phyloP scores from a whole-genome alignment of 805 yeast genomes.

The Starmerella stellata region DNA sequence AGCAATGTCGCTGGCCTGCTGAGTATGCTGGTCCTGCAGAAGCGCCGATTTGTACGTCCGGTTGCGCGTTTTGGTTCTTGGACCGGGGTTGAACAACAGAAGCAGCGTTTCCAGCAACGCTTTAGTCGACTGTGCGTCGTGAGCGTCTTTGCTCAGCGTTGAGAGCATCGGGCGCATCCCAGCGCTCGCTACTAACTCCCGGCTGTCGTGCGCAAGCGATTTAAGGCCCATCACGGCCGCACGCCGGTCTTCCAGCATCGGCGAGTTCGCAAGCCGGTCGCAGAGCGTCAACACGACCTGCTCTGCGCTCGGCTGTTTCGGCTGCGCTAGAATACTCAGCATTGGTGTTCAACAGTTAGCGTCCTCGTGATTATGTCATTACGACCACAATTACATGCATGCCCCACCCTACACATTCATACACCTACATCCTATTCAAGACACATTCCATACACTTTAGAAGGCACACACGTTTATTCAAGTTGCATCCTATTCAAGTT shows the following conservation, averaged over 20 bases:
- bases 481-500: too few relatives aligned
- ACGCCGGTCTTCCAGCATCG: slow-evolving; percentile 63
- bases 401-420: too few relatives aligned
- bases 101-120: slow-evolving; percentile 74
- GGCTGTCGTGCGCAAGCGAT: slow-evolving; percentile 68
- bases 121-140: slow-evolving; percentile 52
- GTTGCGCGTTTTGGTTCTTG: slow-evolving; percentile 13
- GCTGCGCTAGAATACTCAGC: slow-evolving; percentile 29
- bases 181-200: slow-evolving; percentile 79
- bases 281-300: slow-evolving; percentile 79
- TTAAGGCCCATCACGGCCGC: slow-evolving; percentile 83
- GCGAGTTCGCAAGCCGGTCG: slow-evolving; percentile 70
- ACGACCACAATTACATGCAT: too few relatives aligned
- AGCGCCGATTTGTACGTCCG: slow-evolving; percentile 20
- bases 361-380: too few relatives aligned
- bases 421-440: too few relatives aligned
- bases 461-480: too few relatives aligned
- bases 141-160: slow-evolving; percentile 47
- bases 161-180: slow-evolving; percentile 59
- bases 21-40: slow-evolving; percentile 34
- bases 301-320: slow-evolving; percentile 43
- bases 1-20: slow-evolving; percentile 54
- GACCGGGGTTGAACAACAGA: slow-evolving; percentile 52
- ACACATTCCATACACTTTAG: too few relatives aligned
- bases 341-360: too few relatives aligned